Evolutionary conservation across 2,329 filamentous ascomycete genomes (phyloP), one percentile per base, ranked within the genome.

Genomic region (Passalora sequoiae): DNA sequence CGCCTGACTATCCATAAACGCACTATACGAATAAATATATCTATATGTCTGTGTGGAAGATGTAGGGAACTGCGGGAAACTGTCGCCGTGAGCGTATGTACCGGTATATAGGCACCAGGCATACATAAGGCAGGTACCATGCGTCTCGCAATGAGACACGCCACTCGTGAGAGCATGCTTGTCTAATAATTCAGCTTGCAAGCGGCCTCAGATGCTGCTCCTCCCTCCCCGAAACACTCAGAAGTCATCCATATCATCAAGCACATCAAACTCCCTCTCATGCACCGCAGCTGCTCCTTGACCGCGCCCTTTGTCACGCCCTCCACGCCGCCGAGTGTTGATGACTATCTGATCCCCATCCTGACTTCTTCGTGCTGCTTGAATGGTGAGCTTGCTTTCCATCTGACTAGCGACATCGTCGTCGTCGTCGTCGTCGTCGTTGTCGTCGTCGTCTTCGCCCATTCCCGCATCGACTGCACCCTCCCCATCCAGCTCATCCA

Each of bases 341-440:
- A 55, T 50, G 8, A 47, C 41, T 13, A 55, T 55, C 17, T 55
- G 47, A 29, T 51, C 46, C 21, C 42, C 42, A 8, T 38, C 30
- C 19, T 44, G 38, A 19, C 41, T 47, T 21, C 38, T 44, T 3
- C 39, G 40, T 16, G 46, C 45, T n/a, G 52, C 42, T 19, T 55
- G 47, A 15, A 55, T 54, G 10, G 50, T 54, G 21, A 58, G 33
- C 22, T 47, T 50, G 32, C 56, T 58, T 30, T 57, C 53, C 37
- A 59, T 53, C 41, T 56, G 52, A 20, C 43, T 46, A 5, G 52
- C 50, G 6, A 59, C 33, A 29, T 39, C 45, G 12, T 56, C 51
- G 16, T 49, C 48, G 15, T 49, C 43, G 9, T 47, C 39, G 4
- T 46, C 41, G 13, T 43, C 30, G 17, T 28, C 43, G 35, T 27